Evolutionary conservation across 164 flowering plant genomes (phyloP), one percentile per base, ranked within the genome.

Genomic region (Cinnamomum chago): DNA sequence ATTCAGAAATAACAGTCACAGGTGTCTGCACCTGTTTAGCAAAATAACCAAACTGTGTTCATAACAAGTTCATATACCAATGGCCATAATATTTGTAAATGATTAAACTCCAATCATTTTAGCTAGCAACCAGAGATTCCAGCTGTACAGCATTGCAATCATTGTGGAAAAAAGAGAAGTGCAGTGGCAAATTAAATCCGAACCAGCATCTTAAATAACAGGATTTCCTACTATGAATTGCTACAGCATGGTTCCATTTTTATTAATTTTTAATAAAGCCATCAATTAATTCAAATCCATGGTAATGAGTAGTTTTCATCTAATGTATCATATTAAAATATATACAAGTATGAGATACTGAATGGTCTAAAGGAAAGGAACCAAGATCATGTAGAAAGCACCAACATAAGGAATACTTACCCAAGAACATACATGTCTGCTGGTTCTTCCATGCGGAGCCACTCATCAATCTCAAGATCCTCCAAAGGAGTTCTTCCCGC

Each of bases 361-460:
- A 55, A 14, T 2, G 58, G 15, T 55, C 58, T 3, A 18, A 55
- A 55, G 7, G 40, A 35, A 35, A 35, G 40, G 40, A 35, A 35
- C 6, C 9, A 35, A 35, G 40, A 35, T 35, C 9, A 5, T 35
- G 40, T 35, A 35, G 40, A 5, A 35, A 35, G 0, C 5, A 35
- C 40, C 1, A 35, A 35, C 6, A 35, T 35, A 35, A 70, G 64
- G 78, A 71, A 65, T 30, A 81, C 88, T 78, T 66, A 92, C 99
- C 99, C 99, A 72, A 95, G 80, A 80, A 93, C 81, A 80, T 90
- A 95, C 15, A 95, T 78, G 76, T 92, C 99, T 65, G 97, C 84
- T 1, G 96, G 94, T 67, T 93, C 95, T 70, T 86, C 65, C 76
- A 82, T 81, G 75, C 81, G 82, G 60, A 95, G 92, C 99, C 99